Base-by-base conservation (phyloP, 352 stramenopile species). In the Pythium oligandrum region DNA sequence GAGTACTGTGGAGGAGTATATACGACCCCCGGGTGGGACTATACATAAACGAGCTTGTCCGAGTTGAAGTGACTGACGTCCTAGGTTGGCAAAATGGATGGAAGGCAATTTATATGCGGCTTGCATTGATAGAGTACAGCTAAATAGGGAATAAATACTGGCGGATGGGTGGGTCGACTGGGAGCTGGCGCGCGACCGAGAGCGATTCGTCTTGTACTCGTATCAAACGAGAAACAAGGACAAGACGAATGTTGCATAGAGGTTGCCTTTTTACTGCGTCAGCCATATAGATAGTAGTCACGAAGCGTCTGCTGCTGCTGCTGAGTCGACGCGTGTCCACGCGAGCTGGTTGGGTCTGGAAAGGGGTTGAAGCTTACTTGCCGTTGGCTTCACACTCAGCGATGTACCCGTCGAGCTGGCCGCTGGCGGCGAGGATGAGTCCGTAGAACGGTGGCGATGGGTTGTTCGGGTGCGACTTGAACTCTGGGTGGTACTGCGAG, bases 401-500 rank as follows among this genome's bases (percentile, higher is more conserved):
- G 31, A 93, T 88, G 75, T 75, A 94, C 50, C 70, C 55, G 34
- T 73, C 49, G n/a, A 96, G 69, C 58, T 93, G 66, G 36, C 78
- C 79, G 11, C 80, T 91, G 37, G 91, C 87, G 17, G 93, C 91
- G 45, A 98, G 63, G 59, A 99, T 79, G 6, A 99, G 73, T 26
- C 96, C 97, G 63, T 98, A 73, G 80, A 99, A 99, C 34, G 97
- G 96, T 51, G 98, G 97, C 59, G 93, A 98, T 10, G 97, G 97
- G 48, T 92, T 83, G 48, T 96, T 86, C 53, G 97, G 98, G 57
- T 97, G 79, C 48, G 86, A 98, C 75, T 98, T 97, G 75, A 99
- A 99, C 76, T 99, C 97, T 30, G 97, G 98, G 83, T 99, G 98
- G 76, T 99, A 99, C 81, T 99, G 98, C 59, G 87, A 94, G 30